A percentile compares a stretch with the other conserved stretches of the same genome.
Conservation (phyloP, 306 rosid genomes). For the Medicago arabica region DNA sequence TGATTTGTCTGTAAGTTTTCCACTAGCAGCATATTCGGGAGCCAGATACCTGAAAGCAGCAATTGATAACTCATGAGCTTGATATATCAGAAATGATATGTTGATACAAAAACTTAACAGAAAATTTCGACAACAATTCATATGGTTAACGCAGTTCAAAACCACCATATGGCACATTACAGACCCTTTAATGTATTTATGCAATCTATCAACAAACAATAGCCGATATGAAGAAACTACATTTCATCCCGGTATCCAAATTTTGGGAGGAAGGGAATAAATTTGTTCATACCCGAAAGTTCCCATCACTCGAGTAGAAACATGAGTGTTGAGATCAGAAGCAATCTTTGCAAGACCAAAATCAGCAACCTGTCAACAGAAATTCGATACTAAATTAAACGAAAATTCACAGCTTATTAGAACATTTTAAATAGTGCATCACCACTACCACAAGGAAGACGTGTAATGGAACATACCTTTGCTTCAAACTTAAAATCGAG, state of each 20-base stretch:
- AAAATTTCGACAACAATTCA: too few species aligned
- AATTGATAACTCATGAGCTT: not conserved
- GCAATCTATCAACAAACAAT: slow-evolving; percentile 9
- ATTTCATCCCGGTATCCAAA: slow-evolving; percentile 7
- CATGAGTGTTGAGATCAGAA: slow-evolving; percentile 85
- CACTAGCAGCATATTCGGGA: slow-evolving; percentile 97
- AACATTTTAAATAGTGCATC: slow-evolving; percentile 23
- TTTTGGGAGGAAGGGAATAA: slow-evolving; percentile 35
- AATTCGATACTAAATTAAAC: not conserved
- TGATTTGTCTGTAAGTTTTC: slow-evolving; percentile 93
- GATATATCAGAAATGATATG: too few species aligned
- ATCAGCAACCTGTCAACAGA: slow-evolving; percentile 80
- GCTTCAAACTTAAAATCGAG: slow-evolving; percentile 93
- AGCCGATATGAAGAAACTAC: slow-evolving; percentile 3
- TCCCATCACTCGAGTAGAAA: slow-evolving; percentile 98
- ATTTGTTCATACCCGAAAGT: slow-evolving; percentile 84
- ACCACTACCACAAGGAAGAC: slow-evolving; percentile 5
- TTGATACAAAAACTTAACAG: too few species aligned
- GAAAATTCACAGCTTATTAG: not conserved
- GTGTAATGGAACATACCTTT: slow-evolving; percentile 56
- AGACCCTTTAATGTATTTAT: too few species aligned
- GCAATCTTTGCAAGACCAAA: slow-evolving; percentile 93
- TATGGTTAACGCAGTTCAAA: too few species aligned
- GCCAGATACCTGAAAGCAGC: slow-evolving; percentile 77
- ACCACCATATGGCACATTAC: too few species aligned